Percentiles rank a stretch among this genome's conserved stretches.
Conservation (phyloP, 495 filamentous ascomycete species). For the Bathelium albidoporum region DNA sequence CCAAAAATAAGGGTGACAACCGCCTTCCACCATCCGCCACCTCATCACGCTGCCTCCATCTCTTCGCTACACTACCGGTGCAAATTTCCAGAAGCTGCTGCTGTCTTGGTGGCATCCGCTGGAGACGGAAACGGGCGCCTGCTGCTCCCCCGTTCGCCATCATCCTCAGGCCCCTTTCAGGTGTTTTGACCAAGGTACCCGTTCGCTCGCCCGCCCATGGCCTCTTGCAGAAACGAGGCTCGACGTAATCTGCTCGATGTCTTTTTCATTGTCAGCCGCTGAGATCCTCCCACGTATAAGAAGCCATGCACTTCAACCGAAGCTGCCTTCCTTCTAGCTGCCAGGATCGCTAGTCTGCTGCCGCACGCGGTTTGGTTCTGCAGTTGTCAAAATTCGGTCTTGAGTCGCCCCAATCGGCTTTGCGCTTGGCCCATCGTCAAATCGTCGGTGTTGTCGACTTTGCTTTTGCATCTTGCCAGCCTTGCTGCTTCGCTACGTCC, state of each 20-base stretch:
- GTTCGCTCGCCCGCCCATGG: not conserved
- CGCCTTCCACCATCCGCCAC: not conserved
- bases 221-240: not conserved
- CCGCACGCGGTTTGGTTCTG: not conserved
- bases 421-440: not conserved
- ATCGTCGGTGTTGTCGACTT: not conserved
- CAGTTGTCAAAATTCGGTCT: not conserved
- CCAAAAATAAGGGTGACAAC: not conserved
- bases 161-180: not conserved
- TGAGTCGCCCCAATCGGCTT: not conserved
- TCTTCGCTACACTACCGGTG: not conserved
- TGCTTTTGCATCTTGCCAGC: not conserved
- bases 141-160: not conserved
- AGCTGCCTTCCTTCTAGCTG: not conserved
- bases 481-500: not conserved
- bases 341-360: not conserved
- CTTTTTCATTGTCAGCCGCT: slow-evolving; percentile 4
- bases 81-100: slow-evolving; percentile 1
- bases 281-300: slow-evolving; percentile 3
- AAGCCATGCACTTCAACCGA: slow-evolving; percentile 1
- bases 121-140: not conserved
- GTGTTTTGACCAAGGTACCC: not conserved
- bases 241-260: slow-evolving; percentile 5
- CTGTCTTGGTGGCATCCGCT: slow-evolving; percentile 3
- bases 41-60: slow-evolving; percentile 5